Percentiles rank a stretch among this genome's conserved stretches.
Conservation (phyloP, 331 rosid genomes). For the Spiraea crenata region DNA sequence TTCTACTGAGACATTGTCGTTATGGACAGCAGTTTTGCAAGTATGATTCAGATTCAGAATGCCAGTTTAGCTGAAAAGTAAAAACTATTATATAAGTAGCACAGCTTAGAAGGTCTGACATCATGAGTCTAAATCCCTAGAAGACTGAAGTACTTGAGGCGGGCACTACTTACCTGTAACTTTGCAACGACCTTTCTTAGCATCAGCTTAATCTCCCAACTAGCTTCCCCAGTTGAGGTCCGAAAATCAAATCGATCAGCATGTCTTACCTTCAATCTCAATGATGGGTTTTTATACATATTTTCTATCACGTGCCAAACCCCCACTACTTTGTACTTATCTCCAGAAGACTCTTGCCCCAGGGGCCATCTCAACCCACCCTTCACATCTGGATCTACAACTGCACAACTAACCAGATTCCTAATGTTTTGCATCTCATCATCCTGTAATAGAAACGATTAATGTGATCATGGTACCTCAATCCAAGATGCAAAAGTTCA, state of each 20-base stretch:
- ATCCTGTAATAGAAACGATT: constrained; percentile 34
- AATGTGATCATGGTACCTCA: background rate
- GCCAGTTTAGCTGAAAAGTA: background rate
- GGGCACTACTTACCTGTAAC: constrained; percentile 26
- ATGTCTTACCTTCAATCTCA: constrained; percentile 38
- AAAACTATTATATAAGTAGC: background rate
- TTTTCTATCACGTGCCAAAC: too few relatives aligned
- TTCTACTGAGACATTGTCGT: background rate
- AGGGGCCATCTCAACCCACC: constrained; percentile 68
- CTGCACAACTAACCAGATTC: constrained; percentile 43
- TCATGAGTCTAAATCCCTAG: background rate
- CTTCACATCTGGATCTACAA: constrained; percentile 47
- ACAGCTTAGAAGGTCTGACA: background rate
- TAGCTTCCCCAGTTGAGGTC: constrained; percentile 30
- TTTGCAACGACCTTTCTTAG: constrained; percentile 33
- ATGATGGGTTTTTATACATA: constrained; percentile 22
- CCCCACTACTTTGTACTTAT: constrained; percentile 21
- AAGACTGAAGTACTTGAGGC: background rate
- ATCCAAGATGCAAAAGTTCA: background rate
- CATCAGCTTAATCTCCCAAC: constrained; percentile 29
- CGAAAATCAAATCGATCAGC: constrained; percentile 40
- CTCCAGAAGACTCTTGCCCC: constrained; percentile 41
- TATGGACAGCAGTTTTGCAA: background rate
- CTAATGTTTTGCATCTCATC: constrained; percentile 47
- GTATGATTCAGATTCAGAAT: background rate